Evolutionary conservation across 371 early-diverging fungal species (phyloP).

Genomic region (Basidiobolus meristosporus): DNA sequence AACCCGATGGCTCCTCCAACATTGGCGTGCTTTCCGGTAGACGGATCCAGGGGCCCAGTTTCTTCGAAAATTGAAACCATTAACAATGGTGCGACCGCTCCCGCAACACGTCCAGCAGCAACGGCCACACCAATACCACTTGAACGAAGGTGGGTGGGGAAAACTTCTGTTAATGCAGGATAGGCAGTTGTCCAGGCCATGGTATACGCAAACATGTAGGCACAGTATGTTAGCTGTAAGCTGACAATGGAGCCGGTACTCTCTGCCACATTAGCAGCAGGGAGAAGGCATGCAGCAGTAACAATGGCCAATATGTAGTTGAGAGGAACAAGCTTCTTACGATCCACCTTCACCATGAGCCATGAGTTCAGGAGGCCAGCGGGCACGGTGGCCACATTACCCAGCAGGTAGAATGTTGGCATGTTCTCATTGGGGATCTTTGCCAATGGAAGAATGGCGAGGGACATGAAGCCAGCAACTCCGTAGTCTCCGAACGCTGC

Average conservation of each 20-base stretch:
- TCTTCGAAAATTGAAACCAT: conserved; percentile 1
- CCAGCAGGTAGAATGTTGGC: conserved; percentile 1
- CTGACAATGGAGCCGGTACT: not conserved
- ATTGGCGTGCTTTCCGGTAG: too few species aligned
- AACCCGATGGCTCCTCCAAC: too few species aligned
- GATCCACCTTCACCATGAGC: conserved; percentile 3
- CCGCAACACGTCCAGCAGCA: conserved; percentile 5
- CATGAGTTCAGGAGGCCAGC: not conserved
- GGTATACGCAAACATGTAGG: conserved; percentile 2
- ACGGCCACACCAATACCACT: conserved; percentile 5
- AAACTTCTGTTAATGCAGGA: conserved; percentile 4
- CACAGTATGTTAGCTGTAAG: conserved; percentile 3
- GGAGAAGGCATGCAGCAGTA: conserved; percentile 1
- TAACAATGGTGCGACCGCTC: conserved; percentile 1
- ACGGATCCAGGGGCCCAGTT: not conserved
- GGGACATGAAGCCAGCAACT: conserved; percentile 2
- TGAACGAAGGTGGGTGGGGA: conserved; percentile 5
- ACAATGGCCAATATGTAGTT: conserved; percentile 3
- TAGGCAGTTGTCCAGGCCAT: conserved; percentile 2
- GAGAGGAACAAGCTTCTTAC: conserved; percentile 2
- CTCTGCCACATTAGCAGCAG: not conserved
- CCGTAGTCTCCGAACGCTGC: conserved; percentile 7
- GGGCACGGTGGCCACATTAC: conserved; percentile 1
- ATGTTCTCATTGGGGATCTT: conserved; percentile 1
- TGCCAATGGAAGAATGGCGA: conserved; percentile 1